phyloP scores from a whole-genome alignment of 108 stramenopile genomes.

The Conticribra weissflogii region DNA sequence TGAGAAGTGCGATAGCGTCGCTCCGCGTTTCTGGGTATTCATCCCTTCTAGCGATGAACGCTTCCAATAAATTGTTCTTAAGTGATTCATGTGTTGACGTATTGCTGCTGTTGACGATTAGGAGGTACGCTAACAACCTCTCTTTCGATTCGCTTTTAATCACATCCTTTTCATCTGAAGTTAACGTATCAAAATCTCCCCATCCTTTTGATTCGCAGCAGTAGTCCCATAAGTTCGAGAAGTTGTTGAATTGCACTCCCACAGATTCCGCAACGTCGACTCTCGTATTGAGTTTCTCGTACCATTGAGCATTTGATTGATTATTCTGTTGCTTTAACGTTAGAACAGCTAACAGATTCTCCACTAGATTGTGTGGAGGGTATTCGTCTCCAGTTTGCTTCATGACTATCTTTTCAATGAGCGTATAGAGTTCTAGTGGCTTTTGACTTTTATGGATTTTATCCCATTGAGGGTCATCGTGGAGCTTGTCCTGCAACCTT shows the following conservation, averaged over 20 bases:
- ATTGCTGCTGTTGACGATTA: background rate
- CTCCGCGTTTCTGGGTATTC: background rate
- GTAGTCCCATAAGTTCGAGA: constrained; percentile 13
- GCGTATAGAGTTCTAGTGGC: background rate
- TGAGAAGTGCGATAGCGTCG: constrained; percentile 8
- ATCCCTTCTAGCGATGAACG: constrained; percentile 1
- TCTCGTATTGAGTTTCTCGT: constrained; percentile 8
- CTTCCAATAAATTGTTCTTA: background rate
- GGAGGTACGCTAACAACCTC: constrained; percentile 4
- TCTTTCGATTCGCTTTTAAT: background rate
- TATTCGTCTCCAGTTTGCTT: constrained; percentile 15
- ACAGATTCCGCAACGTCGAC: constrained; percentile 16
- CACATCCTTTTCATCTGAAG: background rate
- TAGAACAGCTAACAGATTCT: constrained; percentile 1
- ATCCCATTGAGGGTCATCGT: constrained; percentile 3
- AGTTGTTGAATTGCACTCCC: constrained; percentile 12
- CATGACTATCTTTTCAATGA: background rate
- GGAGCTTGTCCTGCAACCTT: constrained; percentile 1
- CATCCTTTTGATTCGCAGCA: background rate
- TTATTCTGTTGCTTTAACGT: constrained; percentile 6
- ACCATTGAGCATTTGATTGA: constrained; percentile 1
- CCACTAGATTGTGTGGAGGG: constrained; percentile 7
- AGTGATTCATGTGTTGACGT: background rate
- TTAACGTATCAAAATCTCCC: background rate
- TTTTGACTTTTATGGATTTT: background rate